Evolutionary conservation across 441 rosid species (phyloP), one percentile per base, ranked within the genome.

Genomic region (Isatis lusitanica): DNA sequence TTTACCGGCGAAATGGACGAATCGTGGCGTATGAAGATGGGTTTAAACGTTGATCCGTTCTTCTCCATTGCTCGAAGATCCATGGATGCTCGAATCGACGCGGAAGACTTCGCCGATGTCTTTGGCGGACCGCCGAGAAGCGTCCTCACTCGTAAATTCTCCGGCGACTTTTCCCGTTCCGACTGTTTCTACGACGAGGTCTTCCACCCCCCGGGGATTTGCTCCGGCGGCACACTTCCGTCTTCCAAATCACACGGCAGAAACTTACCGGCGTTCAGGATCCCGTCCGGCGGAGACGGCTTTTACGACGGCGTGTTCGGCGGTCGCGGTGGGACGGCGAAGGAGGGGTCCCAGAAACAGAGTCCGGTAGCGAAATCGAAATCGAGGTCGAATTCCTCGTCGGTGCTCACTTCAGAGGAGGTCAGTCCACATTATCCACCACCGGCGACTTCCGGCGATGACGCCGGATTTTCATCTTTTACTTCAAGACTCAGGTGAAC

Each of bases 91-190:
- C 59, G 86, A 6, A 77, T 83, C 1, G 74, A 83, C 21, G 76
- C 89, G 3, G 83, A 84, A 6, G 93, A 93, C 36, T 93, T 91
- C 81, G 57, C 92, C 28, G 98, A 93, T 74, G 98, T 91, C 2
- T 91, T 87, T 58, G 98, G 98, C 0, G 98, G 98, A 6, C 96
- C 98, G 0, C 98, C 98, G 0, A 73, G 88, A 73, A 87, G 82
- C 36, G 70, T 90, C 51, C 86, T 90, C 15, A 79, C 84, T 10
- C 74, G 94, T 8, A 87, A 85, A 79, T 83, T 84, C 69, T 85
- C 96, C 39, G 85, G 84, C 42, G 92, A 91, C 46, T 85, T 83
- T 50, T 61, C 83, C 3, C 71, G 82, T 15, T 78, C 95, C 1
- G 36, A 74, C 18, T 66, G 82, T 9, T 90, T 91, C 78, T 91